Evolutionary conservation across 2,329 filamentous ascomycete species (phyloP).

Genomic region (Emergomyces pasteurianus): DNA sequence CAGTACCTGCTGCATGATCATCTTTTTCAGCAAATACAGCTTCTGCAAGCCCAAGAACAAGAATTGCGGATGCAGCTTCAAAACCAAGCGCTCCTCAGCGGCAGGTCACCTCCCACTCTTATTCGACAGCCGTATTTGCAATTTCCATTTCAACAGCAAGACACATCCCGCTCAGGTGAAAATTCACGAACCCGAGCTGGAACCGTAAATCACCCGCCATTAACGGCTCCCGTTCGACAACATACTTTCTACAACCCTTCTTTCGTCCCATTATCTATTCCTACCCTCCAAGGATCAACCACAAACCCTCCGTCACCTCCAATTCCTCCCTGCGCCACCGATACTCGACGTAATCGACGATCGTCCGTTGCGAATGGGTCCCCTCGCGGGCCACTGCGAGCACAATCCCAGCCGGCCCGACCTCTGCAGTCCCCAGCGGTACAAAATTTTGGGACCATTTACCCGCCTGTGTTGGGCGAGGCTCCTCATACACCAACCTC

Average conservation of each 20-base stretch:
- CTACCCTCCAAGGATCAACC: conserved; percentile 25
- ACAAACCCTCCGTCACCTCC: conserved; percentile 38
- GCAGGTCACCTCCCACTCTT: conserved; percentile 27
- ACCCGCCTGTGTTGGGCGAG: conserved; percentile 20
- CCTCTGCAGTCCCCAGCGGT: conserved; percentile 26
- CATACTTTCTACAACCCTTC: conserved; percentile 24
- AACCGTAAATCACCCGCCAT: conserved; percentile 25
- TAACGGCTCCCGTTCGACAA: conserved; percentile 22
- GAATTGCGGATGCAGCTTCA: conserved; percentile 37
- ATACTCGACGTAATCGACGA: conserved; percentile 34
- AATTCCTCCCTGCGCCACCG: conserved; percentile 26
- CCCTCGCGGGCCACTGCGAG: conserved; percentile 31
- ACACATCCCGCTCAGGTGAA: conserved; percentile 23
- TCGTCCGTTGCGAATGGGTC: conserved; percentile 33
- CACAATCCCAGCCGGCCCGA: conserved; percentile 41
- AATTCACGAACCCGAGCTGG: conserved; percentile 25
- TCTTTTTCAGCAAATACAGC: conserved; percentile 38
- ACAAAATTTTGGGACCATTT: conserved; percentile 22
- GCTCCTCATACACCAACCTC: conserved; percentile 20
- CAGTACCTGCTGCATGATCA: conserved; percentile 38
- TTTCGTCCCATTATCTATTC: conserved; percentile 27
- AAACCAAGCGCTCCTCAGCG: conserved; percentile 33
- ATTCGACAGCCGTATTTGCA: conserved; percentile 30
- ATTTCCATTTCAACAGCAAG: conserved; percentile 27
- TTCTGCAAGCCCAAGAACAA: conserved; percentile 39